A percentile compares a stretch with the other conserved stretches of the same genome.
Evolutionary conservation across 2,329 filamentous ascomycete genomes (phyloP).

Genomic region (Penicillium rolfsii): DNA sequence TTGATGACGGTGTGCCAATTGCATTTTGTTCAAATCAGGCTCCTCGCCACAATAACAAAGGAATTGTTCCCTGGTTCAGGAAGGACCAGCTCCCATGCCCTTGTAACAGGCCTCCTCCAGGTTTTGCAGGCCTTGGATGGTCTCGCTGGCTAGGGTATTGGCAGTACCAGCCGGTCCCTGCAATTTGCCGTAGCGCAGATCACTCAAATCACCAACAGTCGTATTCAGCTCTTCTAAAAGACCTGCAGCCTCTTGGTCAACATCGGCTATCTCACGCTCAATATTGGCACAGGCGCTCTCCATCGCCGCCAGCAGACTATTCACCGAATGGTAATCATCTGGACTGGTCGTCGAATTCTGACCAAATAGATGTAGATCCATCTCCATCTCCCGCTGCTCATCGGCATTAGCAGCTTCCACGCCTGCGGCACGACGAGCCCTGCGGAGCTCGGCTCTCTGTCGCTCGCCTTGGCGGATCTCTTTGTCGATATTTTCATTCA

Average conservation of each 20-base stretch:
- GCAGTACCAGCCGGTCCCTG: conserved; percentile 57
- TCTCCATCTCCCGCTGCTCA: conserved; percentile 46
- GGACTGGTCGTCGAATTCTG: conserved; percentile 42
- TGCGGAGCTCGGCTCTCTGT: conserved; percentile 45
- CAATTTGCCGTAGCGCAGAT: conserved; percentile 78
- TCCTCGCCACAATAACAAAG: too few species aligned
- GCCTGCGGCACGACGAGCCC: conserved; percentile 35
- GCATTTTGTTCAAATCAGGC: background rate
- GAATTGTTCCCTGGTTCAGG: background rate
- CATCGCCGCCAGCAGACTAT: conserved; percentile 69
- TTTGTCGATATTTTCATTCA: conserved; percentile 58
- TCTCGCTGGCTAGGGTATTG: conserved; percentile 64
- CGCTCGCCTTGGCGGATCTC: conserved; percentile 42
- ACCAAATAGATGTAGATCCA: conserved; percentile 65
- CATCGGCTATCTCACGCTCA: conserved; percentile 66
- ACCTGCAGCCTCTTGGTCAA: conserved; percentile 66
- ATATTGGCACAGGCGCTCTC: conserved; percentile 67
- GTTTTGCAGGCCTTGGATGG: conserved; percentile 67
- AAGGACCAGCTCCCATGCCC: conserved; percentile 15
- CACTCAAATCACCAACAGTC: conserved; percentile 74
- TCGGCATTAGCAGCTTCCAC: conserved; percentile 38
- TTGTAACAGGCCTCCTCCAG: conserved; percentile 66
- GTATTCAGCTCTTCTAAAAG: conserved; percentile 65
- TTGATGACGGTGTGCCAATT: background rate
- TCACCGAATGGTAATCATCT: conserved; percentile 61